Conservation (phyloP, 2,329 filamentous ascomycete species). For the Myriosclerotinia duriaeana region DNA sequence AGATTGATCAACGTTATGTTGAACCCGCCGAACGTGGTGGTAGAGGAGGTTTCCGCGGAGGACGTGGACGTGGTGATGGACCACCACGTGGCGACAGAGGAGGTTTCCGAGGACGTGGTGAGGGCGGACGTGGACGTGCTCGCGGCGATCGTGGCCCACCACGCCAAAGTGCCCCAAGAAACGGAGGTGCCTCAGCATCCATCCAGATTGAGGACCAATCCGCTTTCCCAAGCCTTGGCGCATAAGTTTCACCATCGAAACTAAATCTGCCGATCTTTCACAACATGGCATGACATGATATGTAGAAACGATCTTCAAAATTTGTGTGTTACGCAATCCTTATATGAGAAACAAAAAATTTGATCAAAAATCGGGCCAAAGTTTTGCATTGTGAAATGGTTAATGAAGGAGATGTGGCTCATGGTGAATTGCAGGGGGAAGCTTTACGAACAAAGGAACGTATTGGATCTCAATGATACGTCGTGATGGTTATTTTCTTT, state of each 20-base stretch:
- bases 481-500: not conserved
- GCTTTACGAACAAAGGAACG: not conserved
- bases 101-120: conserved; percentile 48
- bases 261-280: conserved; percentile 29
- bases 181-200: conserved; percentile 37
- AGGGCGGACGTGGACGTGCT: conserved; percentile 51
- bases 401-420: conserved; percentile 2
- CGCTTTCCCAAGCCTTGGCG: conserved; percentile 56
- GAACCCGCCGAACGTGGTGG: conserved; percentile 64
- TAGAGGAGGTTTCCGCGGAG: conserved; percentile 53
- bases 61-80: conserved; percentile 52
- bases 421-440: conserved; percentile 3
- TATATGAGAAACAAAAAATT: conserved; percentile 23
- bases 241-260: conserved; percentile 33
- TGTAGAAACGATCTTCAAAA: conserved; percentile 24
- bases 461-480: conserved; percentile 8
- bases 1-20: conserved; percentile 82
- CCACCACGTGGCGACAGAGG: conserved; percentile 47
- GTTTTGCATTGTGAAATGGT: conserved; percentile 18
- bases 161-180: conserved; percentile 42
- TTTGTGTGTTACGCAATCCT: conserved; percentile 22
- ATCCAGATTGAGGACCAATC: conserved; percentile 51
- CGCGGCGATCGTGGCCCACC: conserved; percentile 47
- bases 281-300: conserved; percentile 25
- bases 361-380: conserved; percentile 13